A percentile compares a stretch with the other conserved stretches of the same genome.
phyloP scores from a whole-genome alignment of 371 early-diverging fungal genomes.

The Blastocladiella emersonii region DNA sequence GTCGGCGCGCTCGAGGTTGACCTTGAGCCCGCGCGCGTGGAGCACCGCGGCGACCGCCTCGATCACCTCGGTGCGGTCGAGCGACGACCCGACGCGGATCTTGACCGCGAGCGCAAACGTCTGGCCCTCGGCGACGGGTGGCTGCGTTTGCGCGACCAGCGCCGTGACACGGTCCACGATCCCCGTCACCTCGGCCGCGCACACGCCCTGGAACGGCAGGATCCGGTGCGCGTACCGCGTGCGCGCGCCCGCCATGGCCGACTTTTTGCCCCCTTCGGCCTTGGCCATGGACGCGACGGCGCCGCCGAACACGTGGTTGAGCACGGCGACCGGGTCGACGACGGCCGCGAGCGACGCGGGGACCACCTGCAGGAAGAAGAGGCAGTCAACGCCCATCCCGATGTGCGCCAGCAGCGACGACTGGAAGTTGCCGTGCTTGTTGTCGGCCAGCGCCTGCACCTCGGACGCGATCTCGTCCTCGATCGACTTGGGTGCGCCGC shows the following conservation, averaged over 20 bases:
- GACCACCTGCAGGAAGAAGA: background rate
- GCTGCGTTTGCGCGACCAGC: background rate
- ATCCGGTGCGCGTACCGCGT: constrained; percentile 1
- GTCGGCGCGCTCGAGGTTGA: background rate
- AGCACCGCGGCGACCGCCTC: background rate
- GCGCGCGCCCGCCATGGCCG: background rate
- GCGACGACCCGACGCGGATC: background rate
- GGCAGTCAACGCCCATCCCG: background rate
- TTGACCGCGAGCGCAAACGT: background rate
- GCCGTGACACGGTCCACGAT: background rate
- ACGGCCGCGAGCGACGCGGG: background rate
- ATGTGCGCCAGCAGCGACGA: background rate
- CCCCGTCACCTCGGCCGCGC: background rate
- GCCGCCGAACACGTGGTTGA: background rate
- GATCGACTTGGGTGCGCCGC: background rate
- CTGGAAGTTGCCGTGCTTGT: background rate
- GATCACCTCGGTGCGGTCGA: background rate
- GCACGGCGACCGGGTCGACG: background rate
- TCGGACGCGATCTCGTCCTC: background rate
- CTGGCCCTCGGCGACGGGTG: background rate
- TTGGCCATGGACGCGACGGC: background rate
- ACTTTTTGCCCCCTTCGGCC: too few relatives aligned
- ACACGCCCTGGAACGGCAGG: background rate
- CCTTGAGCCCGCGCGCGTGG: background rate
- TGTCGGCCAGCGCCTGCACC: background rate